phyloP scores from a whole-genome alignment of 2,329 filamentous ascomycete genomes.

The Penicillium sp. region DNA sequence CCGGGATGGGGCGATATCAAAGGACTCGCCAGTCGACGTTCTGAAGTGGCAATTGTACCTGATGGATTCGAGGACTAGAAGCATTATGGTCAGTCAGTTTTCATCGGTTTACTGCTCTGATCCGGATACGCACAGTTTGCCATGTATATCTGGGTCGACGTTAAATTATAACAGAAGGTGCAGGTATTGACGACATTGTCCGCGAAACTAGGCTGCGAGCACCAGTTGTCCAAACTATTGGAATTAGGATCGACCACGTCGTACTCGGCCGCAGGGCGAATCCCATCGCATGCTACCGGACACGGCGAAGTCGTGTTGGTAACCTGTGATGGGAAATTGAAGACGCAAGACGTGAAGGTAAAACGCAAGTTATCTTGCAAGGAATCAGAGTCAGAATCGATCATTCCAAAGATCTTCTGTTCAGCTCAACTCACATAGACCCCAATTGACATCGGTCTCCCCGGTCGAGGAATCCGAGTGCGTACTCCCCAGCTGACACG shows the following conservation, averaged over 20 bases:
- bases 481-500: constrained; percentile 39
- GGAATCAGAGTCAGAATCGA: constrained; percentile 1
- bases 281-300: constrained; percentile 38
- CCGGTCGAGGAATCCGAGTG: constrained; percentile 30
- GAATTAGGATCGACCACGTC: constrained; percentile 27
- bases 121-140: constrained; percentile 39
- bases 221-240: constrained; percentile 35
- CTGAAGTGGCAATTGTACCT: constrained; percentile 43
- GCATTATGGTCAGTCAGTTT: constrained; percentile 2
- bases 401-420: too few relatives aligned
- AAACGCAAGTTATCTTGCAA: constrained; percentile 43
- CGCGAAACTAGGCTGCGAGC: constrained; percentile 34
- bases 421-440: constrained; percentile 33
- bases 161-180: constrained; percentile 42
- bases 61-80: constrained; percentile 41
- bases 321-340: constrained; percentile 34
- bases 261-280: constrained; percentile 31
- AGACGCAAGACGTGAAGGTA: constrained; percentile 42
- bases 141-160: constrained; percentile 34
- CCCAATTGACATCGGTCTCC: constrained; percentile 44
- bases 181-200: constrained; percentile 41
- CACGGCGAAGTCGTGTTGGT: constrained; percentile 42
- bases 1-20: constrained; percentile 36
- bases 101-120: not conserved
- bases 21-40: constrained; percentile 31